Percentiles rank a stretch among this genome's conserved stretches.
Evolutionary conservation across 805 yeast species (phyloP).

Genomic region (Metschnikowia vanudenii): DNA sequence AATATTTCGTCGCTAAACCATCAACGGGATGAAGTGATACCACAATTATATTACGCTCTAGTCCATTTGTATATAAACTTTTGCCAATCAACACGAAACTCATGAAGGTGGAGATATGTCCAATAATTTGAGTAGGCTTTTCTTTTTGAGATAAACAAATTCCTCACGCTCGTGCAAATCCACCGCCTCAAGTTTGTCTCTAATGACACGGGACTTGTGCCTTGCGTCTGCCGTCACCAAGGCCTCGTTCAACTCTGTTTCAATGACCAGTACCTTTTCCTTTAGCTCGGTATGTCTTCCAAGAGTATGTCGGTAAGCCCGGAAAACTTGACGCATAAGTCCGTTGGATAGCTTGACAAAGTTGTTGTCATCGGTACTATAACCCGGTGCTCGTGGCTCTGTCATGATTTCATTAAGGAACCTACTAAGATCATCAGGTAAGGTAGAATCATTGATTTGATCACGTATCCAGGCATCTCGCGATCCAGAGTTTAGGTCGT

Average conservation of each 20-base stretch:
- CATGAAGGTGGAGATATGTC: conserved; percentile 5
- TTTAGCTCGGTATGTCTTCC: conserved; percentile 4
- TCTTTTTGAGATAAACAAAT: conserved; percentile 12
- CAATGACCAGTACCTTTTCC: conserved; percentile 7
- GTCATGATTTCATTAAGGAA: conserved; percentile 8
- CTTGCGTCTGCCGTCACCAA: conserved; percentile 1
- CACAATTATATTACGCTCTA: background rate
- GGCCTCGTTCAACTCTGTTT: conserved; percentile 8
- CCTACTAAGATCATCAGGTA: conserved; percentile 10
- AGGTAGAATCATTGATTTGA: conserved; percentile 8
- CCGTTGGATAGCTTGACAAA: conserved; percentile 16
- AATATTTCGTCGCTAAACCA: too few relatives aligned
- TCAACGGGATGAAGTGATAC: background rate
- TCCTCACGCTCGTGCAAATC: conserved; percentile 16
- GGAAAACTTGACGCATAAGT: conserved; percentile 14
- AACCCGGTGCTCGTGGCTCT: conserved; percentile 1
- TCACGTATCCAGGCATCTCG: conserved; percentile 17
- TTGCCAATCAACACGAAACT: background rate
- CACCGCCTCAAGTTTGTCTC: conserved; percentile 1
- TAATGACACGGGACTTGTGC: background rate
- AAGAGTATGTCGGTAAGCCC: conserved; percentile 9
- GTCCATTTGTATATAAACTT: conserved; percentile 2
- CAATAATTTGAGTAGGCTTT: conserved; percentile 15
- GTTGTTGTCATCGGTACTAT: conserved; percentile 7
- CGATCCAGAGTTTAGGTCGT: conserved; percentile 11